These are phyloP conservation scores for Ceratocystis destructans DNA, from an alignment of 2,329 filamentous ascomycete species.

Conservation along the genomic window DNA sequence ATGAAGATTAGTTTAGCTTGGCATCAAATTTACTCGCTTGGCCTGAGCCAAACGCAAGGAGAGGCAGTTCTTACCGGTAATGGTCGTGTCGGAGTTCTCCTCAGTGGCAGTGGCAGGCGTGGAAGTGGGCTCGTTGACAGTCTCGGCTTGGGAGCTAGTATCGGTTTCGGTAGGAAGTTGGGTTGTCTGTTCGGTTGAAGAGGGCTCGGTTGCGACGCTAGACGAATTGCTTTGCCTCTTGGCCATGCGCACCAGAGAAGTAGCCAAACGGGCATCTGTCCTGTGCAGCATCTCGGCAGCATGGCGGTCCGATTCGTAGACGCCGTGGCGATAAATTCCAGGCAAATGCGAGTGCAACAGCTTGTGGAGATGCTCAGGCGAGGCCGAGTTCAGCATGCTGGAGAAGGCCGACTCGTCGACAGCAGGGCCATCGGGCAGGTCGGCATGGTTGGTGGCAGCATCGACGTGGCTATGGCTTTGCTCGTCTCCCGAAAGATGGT, in stretches of 20 bases:
- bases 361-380: slow-evolving; percentile 48
- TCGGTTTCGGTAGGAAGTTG: neutral
- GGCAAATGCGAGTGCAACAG: slow-evolving; percentile 51
- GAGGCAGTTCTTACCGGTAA: slow-evolving; percentile 9
- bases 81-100: slow-evolving; percentile 22
- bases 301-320: slow-evolving; percentile 50
- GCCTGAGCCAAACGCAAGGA: too few relatives aligned
- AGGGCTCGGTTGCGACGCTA: slow-evolving; percentile 24
- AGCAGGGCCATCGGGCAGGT: slow-evolving; percentile 3
- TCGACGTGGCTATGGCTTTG: neutral
- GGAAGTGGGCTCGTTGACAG: neutral
- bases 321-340: slow-evolving; percentile 51
- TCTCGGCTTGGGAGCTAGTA: neutral
- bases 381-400: slow-evolving; percentile 38
- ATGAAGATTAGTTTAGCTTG: slow-evolving; percentile 21
- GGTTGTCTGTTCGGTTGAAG: slow-evolving; percentile 16
- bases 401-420: slow-evolving; percentile 13
- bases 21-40: too few relatives aligned
- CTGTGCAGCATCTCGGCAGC: slow-evolving; percentile 50
- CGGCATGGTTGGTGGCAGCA: neutral
- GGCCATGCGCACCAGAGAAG: slow-evolving; percentile 49
- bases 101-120: slow-evolving; percentile 20
- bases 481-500: neutral
- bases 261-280: slow-evolving; percentile 47
- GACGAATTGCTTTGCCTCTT: slow-evolving; percentile 40